Evolutionary conservation across 2,329 filamentous ascomycete genomes (phyloP).

Genomic region (Lasiodiplodia theobromae): DNA sequence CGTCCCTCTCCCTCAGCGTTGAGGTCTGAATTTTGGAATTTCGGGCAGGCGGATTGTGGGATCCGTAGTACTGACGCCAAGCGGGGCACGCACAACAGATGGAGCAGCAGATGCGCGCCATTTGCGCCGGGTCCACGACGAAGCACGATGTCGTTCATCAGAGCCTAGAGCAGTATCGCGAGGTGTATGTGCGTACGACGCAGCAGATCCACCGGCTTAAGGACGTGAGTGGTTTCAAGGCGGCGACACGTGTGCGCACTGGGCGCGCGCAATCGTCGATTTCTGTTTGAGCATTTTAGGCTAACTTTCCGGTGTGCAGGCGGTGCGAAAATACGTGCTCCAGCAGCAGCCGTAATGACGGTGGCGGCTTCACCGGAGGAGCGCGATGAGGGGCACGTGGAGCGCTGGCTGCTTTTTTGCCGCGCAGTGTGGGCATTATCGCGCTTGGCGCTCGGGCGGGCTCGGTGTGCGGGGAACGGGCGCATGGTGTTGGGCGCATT

Average conservation of each 20-base stretch:
- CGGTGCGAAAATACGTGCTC: constrained; percentile 50
- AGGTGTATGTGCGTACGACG: constrained; percentile 83
- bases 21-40: constrained; percentile 25
- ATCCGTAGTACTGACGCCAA: constrained; percentile 18
- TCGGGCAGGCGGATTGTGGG: constrained; percentile 18
- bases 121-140: constrained; percentile 85
- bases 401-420: constrained; percentile 13
- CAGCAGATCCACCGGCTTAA: constrained; percentile 73
- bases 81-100: constrained; percentile 59
- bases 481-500: constrained; percentile 16
- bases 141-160: constrained; percentile 78
- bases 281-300: constrained; percentile 29
- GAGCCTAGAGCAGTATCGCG: constrained; percentile 84
- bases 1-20: constrained; percentile 30
- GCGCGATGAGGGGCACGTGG: constrained; percentile 27
- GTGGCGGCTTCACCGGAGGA: constrained; percentile 18
- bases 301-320: constrained; percentile 37
- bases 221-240: constrained; percentile 47
- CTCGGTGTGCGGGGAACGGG: constrained; percentile 23
- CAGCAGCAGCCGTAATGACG: constrained; percentile 33
- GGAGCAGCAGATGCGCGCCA: constrained; percentile 96
- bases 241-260: constrained; percentile 24
- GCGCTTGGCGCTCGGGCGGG: constrained; percentile 22
- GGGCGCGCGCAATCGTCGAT: constrained; percentile 13
- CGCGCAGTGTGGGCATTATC: constrained; percentile 12